Conservation (phyloP, 306 rosid species). For the Inga oerstediana region DNA sequence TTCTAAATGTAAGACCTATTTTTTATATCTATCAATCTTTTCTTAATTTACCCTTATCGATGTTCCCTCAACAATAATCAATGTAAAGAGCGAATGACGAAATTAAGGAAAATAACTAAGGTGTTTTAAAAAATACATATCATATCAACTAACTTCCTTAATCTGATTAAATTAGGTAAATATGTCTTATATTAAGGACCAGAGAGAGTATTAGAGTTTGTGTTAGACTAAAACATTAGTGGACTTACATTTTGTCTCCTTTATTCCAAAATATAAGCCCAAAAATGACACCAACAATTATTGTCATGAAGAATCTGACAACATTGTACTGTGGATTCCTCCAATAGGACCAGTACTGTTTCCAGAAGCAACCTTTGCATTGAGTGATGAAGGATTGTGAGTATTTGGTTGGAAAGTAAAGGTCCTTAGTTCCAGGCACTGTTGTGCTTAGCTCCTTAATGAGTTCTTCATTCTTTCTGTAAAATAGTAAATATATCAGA, state of each 20-base stretch:
- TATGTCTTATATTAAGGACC: no score
- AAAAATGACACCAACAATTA: conserved; percentile 26
- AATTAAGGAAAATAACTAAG: no score
- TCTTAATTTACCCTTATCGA: no score
- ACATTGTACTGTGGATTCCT: conserved; percentile 34
- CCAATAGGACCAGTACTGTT: conserved; percentile 40
- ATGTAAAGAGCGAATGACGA: no score
- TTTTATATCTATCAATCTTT: no score
- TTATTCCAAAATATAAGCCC: conserved; percentile 37
- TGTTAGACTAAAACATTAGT: neutral
- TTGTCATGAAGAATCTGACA: conserved; percentile 26
- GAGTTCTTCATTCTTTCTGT: conserved; percentile 27
- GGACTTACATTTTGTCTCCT: conserved; percentile 30
- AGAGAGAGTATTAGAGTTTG: no score
- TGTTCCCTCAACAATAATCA: no score
- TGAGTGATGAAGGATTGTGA: conserved; percentile 26
- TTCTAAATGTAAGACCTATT: no score
- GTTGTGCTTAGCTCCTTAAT: conserved; percentile 31
- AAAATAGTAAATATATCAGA: neutral
- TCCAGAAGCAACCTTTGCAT: conserved; percentile 37
- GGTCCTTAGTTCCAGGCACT: conserved; percentile 5
- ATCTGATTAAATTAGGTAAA: no score
- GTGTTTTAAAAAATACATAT: no score
- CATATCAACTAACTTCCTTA: no score
- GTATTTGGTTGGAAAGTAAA: conserved; percentile 27